These are phyloP conservation scores for Hypoxylon sp. DNA, from an alignment of 2,329 filamentous ascomycete species.

Conservation along the genomic window DNA sequence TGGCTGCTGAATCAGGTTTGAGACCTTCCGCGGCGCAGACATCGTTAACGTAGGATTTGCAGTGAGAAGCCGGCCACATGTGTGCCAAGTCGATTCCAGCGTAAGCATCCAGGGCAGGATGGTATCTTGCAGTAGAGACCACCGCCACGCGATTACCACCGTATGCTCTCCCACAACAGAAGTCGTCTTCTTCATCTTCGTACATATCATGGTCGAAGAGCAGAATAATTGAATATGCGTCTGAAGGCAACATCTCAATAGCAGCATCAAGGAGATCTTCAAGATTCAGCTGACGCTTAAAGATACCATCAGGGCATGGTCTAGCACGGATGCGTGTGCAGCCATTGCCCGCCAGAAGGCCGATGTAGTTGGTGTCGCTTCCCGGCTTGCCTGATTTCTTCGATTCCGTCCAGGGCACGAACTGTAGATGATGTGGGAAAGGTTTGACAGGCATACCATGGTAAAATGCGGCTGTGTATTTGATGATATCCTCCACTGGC, in stretches of 20 bases:
- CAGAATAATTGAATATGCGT: conserved; percentile 72
- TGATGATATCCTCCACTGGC: conserved; percentile 51
- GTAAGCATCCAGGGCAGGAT: conserved; percentile 64
- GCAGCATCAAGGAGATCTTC: conserved; percentile 73
- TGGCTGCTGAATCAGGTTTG: not conserved
- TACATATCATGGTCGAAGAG: conserved; percentile 75
- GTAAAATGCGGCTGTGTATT: conserved; percentile 65
- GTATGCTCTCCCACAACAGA: conserved; percentile 77
- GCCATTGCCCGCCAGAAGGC: conserved; percentile 58
- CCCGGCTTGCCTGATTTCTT: conserved; percentile 32
- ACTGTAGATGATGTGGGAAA: conserved; percentile 60
- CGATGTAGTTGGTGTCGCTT: conserved; percentile 55
- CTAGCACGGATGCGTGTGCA: conserved; percentile 68
- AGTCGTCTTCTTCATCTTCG: conserved; percentile 76
- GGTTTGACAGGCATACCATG: conserved; percentile 66
- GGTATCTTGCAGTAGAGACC: conserved; percentile 74
- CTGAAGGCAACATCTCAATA: conserved; percentile 66
- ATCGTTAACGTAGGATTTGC: conserved; percentile 63
- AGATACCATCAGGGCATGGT: conserved; percentile 62
- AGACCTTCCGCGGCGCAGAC: conserved; percentile 52
- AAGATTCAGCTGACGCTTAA: conserved; percentile 69
- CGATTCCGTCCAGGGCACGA: conserved; percentile 63
- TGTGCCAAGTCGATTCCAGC: conserved; percentile 63
- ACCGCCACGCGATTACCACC: conserved; percentile 74
- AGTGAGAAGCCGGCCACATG: conserved; percentile 77